Evolutionary conservation across 2,329 filamentous ascomycete species (phyloP), one percentile per base, ranked within the genome.

Genomic region (Curvularia verruculosa): DNA sequence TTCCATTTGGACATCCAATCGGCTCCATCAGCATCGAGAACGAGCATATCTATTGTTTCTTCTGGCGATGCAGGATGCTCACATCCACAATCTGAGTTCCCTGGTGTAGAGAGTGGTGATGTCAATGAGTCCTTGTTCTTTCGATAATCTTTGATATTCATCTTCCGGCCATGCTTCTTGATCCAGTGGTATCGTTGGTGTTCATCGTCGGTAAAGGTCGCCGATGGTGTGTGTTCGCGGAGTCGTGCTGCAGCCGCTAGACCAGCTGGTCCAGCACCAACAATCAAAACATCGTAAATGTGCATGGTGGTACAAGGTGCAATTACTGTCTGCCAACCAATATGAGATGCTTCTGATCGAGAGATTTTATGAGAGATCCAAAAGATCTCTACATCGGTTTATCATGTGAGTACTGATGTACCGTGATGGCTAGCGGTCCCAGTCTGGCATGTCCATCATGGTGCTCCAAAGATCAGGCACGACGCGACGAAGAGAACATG

Each of bases 121-220:
- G 68, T 56, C 1, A 69, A 36, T 1, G 69, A 72, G 41, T 73
- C 69, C 40, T 62, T 64, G 9, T 80, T 81, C 4, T 73, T 82
- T 58, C 76, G 79, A 56, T 78, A 77, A 60, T 81, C 80, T 66
- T 86, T 87, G 59, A 88, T 79, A 7, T 81, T 81, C 74, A 87
- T 84, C 28, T 84, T 83, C 26, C 45, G 81, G 26, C 83, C 82
- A 68, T 91, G 84, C 54, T 87, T 88, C 55, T 82, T 83, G 54
- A 92, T 87, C 88, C 89, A 92, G 73, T 90, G 86, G 71, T 90
- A 94, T n/a, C 90, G 83, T 40, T 88, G 86, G 68, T 94, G 90
- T 69, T 94, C 91, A 64, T 91, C 89, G 69, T 94, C 90, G 0
- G 90, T 93, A 76, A 94, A 94, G 50, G 92, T 85, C 1, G 90